Conservation (phyloP, 768 basidiomycete genomes). For the Tulasnella sp. region DNA sequence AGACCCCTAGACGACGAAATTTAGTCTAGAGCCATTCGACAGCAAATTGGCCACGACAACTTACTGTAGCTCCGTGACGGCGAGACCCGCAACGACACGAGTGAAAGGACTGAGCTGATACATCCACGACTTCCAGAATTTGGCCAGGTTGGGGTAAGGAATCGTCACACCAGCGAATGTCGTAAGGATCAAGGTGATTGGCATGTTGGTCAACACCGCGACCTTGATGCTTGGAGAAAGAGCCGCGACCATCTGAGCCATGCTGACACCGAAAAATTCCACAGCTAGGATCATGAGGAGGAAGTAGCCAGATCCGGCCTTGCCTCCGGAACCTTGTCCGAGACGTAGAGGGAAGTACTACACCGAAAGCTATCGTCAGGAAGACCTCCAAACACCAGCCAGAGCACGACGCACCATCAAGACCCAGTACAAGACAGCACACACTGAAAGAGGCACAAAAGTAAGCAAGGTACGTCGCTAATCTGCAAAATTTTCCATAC, state of each 20-base stretch:
- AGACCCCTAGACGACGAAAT: conserved; percentile 37
- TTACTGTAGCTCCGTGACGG: conserved; percentile 63
- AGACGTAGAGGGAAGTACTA: conserved; percentile 58
- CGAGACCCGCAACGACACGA: conserved; percentile 59
- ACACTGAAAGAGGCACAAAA: conserved; percentile 38
- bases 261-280: conserved; percentile 61
- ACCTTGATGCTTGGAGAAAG: conserved; percentile 65
- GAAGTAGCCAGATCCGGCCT: conserved; percentile 62
- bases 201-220: conserved; percentile 34
- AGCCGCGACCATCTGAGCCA: conserved; percentile 56
- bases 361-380: background rate
- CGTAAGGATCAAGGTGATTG: conserved; percentile 25
- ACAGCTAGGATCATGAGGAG: conserved; percentile 62
- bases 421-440: conserved; percentile 70
- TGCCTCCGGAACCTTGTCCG: conserved; percentile 53
- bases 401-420: conserved; percentile 6
- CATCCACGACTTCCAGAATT: conserved; percentile 72
- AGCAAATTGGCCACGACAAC: background rate
- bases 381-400: background rate
- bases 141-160: conserved; percentile 49
- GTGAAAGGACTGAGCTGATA: conserved; percentile 69
- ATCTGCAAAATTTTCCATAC: too few relatives aligned
- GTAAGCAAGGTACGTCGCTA: too few relatives aligned
- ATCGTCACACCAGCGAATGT: conserved; percentile 79
- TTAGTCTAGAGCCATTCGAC: background rate